Evolutionary conservation across 768 basidiomycete genomes (phyloP).

Genomic region (Serendipita sp.): DNA sequence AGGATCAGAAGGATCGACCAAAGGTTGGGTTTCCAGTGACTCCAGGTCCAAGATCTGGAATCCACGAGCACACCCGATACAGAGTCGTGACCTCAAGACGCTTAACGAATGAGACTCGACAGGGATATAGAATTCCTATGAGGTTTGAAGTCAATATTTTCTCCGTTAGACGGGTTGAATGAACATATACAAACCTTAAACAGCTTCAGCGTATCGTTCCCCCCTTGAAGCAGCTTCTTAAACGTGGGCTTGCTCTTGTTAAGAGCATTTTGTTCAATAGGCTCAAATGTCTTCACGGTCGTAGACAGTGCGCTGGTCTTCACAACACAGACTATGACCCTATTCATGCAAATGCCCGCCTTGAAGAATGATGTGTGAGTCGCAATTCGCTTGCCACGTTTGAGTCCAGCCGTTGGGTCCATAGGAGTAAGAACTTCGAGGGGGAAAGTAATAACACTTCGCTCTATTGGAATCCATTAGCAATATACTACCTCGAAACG

Average conservation of each 20-base stretch:
- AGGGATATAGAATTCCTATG: slow-evolving; percentile 94
- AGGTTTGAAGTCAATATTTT: not conserved
- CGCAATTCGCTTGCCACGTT: slow-evolving; percentile 87
- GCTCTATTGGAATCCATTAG: slow-evolving; percentile 35
- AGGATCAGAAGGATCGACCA: slow-evolving; percentile 84
- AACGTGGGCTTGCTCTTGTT: slow-evolving; percentile 81
- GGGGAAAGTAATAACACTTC: slow-evolving; percentile 91
- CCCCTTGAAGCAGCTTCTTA: slow-evolving; percentile 82
- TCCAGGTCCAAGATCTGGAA: slow-evolving; percentile 98
- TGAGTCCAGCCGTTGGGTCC: slow-evolving; percentile 81
- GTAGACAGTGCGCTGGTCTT: slow-evolving; percentile 90
- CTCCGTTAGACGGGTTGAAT: not conserved
- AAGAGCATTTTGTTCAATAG: slow-evolving; percentile 75
- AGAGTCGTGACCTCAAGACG: slow-evolving; percentile 92
- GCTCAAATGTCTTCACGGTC: slow-evolving; percentile 94
- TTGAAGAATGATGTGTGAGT: slow-evolving; percentile 98
- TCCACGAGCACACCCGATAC: slow-evolving; percentile 91
- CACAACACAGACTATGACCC: slow-evolving; percentile 88
- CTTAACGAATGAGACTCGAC: slow-evolving; percentile 94
- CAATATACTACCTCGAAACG: not conserved
- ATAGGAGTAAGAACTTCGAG: slow-evolving; percentile 79
- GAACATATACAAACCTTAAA: slow-evolving; percentile 51
- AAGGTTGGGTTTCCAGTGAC: slow-evolving; percentile 87
- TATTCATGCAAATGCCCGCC: slow-evolving; percentile 79
- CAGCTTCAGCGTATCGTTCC: slow-evolving; percentile 81